These are phyloP conservation scores for Letharia columbiana DNA, from an alignment of 495 filamentous ascomycete genomes.

Conservation along the genomic window DNA sequence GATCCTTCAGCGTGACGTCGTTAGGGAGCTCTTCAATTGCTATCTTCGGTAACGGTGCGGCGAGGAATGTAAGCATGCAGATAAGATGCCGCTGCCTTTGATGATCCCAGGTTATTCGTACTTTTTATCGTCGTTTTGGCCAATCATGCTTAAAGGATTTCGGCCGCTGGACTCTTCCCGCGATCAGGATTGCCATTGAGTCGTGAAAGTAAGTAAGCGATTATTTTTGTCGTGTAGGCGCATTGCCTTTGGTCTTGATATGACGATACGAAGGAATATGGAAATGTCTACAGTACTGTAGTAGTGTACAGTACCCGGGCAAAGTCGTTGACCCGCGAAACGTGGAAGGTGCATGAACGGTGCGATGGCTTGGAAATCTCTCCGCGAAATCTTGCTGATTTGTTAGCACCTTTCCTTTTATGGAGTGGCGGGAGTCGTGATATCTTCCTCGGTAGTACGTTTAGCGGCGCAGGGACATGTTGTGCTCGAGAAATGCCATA, in stretches of 20 bases:
- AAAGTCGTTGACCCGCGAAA: background rate
- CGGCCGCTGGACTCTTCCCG: background rate
- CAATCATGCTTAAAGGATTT: background rate
- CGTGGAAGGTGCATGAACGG: no score
- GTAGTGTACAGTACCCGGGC: no score
- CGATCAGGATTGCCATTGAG: background rate
- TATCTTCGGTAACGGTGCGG: background rate
- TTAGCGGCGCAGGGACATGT: background rate
- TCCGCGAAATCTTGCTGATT: no score
- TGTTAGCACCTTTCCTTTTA: background rate
- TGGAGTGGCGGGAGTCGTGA: background rate
- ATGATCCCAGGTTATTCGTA: background rate
- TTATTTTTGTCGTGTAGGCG: background rate
- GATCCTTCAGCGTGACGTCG: background rate
- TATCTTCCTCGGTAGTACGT: background rate
- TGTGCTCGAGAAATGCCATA: no score
- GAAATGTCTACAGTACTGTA: background rate
- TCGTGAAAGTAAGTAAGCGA: background rate
- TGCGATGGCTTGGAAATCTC: background rate
- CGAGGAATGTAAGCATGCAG: background rate
- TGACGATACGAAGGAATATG: background rate
- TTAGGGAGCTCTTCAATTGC: background rate
- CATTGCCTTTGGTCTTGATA: background rate
- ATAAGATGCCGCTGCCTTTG: background rate
- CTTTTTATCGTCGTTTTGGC: background rate